Percentiles rank a stretch among this genome's conserved stretches.
Conservation (phyloP, 2,329 filamentous ascomycete genomes). For the Cladosporium velox region DNA sequence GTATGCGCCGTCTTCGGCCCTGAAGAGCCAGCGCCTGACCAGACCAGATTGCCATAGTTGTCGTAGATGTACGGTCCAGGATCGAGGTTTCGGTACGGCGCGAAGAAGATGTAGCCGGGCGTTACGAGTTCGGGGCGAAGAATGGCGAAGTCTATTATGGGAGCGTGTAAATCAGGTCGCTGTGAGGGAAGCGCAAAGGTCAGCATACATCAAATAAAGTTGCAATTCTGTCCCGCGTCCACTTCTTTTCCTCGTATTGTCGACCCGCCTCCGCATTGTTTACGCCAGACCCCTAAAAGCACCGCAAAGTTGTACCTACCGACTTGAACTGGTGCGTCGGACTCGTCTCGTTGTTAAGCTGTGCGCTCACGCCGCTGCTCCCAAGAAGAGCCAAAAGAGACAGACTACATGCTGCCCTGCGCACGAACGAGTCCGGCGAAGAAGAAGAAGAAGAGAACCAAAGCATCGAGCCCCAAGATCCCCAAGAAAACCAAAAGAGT, state of each 20-base stretch:
- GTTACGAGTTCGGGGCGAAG: slow-evolving; percentile 39
- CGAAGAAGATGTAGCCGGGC: slow-evolving; percentile 55
- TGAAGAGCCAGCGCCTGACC: slow-evolving; percentile 51
- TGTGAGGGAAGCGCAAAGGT: slow-evolving; percentile 25
- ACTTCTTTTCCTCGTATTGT: not conserved
- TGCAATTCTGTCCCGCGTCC: not conserved
- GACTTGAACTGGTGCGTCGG: slow-evolving; percentile 41
- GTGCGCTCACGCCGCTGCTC: slow-evolving; percentile 22
- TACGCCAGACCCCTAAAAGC: not conserved
- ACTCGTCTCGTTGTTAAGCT: slow-evolving; percentile 38
- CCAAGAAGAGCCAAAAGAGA: slow-evolving; percentile 13
- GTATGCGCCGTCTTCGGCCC: slow-evolving; percentile 54
- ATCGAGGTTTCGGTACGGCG: slow-evolving; percentile 52
- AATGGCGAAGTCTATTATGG: slow-evolving; percentile 38
- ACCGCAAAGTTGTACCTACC: slow-evolving; percentile 28
- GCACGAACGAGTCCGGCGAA: not conserved
- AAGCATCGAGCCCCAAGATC: slow-evolving; percentile 12
- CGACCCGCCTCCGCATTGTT: not conserved
- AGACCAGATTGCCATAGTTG: slow-evolving; percentile 53
- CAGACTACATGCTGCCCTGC: slow-evolving; percentile 8
- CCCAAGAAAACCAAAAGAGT: not conserved
- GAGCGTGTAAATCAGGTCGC: slow-evolving; percentile 44
- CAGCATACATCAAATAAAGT: slow-evolving; percentile 20
- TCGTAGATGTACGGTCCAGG: slow-evolving; percentile 56
- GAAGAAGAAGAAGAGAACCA: slow-evolving; percentile 11